Evolutionary conservation across 768 basidiomycete genomes (phyloP), one percentile per base, ranked within the genome.

Genomic region (Lactarius trivialis): DNA sequence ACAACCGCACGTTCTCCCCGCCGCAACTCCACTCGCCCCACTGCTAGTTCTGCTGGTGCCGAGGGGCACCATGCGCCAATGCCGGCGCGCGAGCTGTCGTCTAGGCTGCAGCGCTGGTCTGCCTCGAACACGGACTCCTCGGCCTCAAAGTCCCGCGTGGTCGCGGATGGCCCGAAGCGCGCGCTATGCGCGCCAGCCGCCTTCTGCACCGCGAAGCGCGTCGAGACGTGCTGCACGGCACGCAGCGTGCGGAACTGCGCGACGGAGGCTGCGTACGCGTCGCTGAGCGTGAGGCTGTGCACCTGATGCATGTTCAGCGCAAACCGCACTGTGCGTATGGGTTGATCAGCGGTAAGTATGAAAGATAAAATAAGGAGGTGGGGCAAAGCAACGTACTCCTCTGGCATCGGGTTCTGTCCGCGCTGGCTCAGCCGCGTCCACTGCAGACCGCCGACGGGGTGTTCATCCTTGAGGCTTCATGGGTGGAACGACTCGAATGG

Each of bases 401-500:
- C 96, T 5, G 92, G 81, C 12, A 80, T 81, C 8, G 96, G 95
- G 70, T 91, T 91, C 49, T 81, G 80, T 28, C 89, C 89, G 60
- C 90, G 78, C 74, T 98, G 94, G 65, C 83, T 75, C 64, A 99
- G 73, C 66, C 88, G 77, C 58, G 79, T 86, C 97, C 97, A 99
- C 24, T 76, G 75, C 54, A 70, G 67, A 0, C 88, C 93, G 36
- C 70, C 73, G 2, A 89, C 70, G 17, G 80, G 78, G 69, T 88
- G 83, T 45, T 81, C 77, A 21, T 78, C 75, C 69, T 81, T 83
- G 56, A 99, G 72, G 12, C 82, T 85, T 9, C 79, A 78, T 2
- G 93, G 85, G 48, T 95, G 80, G 74, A 95, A 90, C 2, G 93
- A 88, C 76, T 99, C 95, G 70, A 97, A 97, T 7, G 97, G 94